A percentile compares a stretch with the other conserved stretches of the same genome.
phyloP scores from a whole-genome alignment of 2,329 filamentous ascomycete genomes.

The Monosporascus ibericus region DNA sequence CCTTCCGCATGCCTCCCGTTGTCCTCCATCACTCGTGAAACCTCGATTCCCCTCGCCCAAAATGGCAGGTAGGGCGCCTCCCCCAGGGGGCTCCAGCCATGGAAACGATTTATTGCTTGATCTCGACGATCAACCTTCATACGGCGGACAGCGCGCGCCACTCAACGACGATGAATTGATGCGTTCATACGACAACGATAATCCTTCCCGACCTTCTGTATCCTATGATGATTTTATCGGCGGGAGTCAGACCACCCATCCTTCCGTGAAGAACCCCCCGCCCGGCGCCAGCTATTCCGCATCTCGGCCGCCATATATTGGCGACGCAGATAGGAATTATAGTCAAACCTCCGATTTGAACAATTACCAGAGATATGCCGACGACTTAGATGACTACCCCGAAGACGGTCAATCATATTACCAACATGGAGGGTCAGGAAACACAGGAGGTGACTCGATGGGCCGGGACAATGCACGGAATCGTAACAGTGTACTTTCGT shows the following conservation, averaged over 20 bases:
- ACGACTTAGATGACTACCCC: constrained; percentile 75
- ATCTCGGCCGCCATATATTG: constrained; percentile 37
- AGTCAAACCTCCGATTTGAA: constrained; percentile 76
- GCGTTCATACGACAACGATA: constrained; percentile 62
- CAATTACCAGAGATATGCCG: constrained; percentile 88
- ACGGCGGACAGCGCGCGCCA: constrained; percentile 71
- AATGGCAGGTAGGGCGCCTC: constrained; percentile 57
- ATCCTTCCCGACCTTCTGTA: constrained; percentile 70
- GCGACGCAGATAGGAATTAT: constrained; percentile 39
- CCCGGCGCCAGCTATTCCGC: constrained; percentile 21
- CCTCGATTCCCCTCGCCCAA: constrained; percentile 33
- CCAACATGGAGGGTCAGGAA: constrained; percentile 59
- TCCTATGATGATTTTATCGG: constrained; percentile 96
- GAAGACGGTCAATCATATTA: constrained; percentile 79
- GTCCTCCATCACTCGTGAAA: constrained; percentile 17
- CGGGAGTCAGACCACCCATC: constrained; percentile 45
- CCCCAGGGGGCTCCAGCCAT: constrained; percentile 41
- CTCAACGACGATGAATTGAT: constrained; percentile 76
- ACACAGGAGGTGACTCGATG: constrained; percentile 35
- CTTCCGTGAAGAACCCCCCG: constrained; percentile 35
- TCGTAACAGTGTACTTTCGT: constrained; percentile 79
- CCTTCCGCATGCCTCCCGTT: constrained; percentile 26
- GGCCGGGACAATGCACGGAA: constrained; percentile 56
- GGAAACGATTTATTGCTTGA: constrained; percentile 63
- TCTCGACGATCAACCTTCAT: constrained; percentile 63